Conservation (phyloP, 257 asterid genomes). For the Solanum arcanum region DNA sequence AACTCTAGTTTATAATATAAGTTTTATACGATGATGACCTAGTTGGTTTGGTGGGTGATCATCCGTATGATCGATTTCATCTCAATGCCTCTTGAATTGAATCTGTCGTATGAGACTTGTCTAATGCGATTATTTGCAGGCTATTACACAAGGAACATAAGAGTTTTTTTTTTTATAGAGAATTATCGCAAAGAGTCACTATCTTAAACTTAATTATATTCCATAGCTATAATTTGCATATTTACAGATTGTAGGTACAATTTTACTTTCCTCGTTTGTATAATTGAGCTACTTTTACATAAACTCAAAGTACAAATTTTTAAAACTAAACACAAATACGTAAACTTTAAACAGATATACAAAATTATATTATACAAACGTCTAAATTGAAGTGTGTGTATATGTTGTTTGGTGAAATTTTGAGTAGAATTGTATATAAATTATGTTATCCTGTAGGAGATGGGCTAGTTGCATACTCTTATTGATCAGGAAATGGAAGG, state of each 20-base stretch:
- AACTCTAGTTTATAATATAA: no score
- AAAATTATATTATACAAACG: not conserved
- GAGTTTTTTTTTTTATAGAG: not conserved
- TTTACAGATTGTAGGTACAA: fast-evolving
- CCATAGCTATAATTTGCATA: no score
- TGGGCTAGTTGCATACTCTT: not conserved
- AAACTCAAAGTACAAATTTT: no score
- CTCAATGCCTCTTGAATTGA: no score
- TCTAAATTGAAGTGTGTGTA: not conserved
- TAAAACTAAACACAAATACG: not conserved
- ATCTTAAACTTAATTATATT: no score
- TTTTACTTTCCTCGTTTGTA: fast-evolving
- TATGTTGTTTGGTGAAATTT: not conserved
- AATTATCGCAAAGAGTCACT: not conserved
- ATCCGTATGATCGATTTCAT: no score
- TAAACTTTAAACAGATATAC: not conserved
- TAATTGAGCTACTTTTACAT: not conserved
- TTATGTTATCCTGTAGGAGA: not conserved
- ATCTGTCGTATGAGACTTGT: not conserved
- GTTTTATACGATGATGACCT: no score
- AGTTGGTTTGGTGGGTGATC: no score
- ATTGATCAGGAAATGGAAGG: not conserved
- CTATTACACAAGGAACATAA: not conserved
- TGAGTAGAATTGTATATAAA: not conserved
- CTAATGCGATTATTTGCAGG: not conserved